Percentiles rank a stretch among this genome's conserved stretches.
phyloP scores from a whole-genome alignment of 2,329 filamentous ascomycete genomes.

The Alternaria metachromatica region DNA sequence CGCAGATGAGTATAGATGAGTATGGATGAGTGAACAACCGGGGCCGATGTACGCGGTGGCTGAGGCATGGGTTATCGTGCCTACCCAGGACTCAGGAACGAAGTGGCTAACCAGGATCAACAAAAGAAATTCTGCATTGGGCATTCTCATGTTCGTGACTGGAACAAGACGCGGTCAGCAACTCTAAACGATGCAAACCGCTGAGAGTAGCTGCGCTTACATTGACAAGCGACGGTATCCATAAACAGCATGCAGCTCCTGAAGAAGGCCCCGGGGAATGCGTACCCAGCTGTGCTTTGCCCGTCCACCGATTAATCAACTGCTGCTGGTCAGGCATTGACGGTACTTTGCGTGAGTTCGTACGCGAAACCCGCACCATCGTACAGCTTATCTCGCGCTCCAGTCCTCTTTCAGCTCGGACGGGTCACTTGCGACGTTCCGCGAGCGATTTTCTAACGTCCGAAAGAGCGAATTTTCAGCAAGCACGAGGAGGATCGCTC shows the following conservation, averaged over 20 bases:
- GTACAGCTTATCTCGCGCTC: neutral
- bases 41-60: neutral
- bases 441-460: constrained; percentile 28
- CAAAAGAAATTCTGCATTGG: neutral
- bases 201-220: constrained; percentile 17
- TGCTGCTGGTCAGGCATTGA: neutral
- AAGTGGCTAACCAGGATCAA: neutral
- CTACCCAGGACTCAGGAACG: neutral
- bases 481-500: constrained; percentile 15
- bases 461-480: constrained; percentile 7
- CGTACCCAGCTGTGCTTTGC: neutral
- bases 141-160: constrained; percentile 10
- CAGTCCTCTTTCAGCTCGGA: constrained; percentile 12
- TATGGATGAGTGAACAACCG: constrained; percentile 16
- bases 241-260: neutral
- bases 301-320: neutral
- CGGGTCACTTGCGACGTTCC: constrained; percentile 14
- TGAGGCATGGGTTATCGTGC: constrained; percentile 8
- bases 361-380: neutral
- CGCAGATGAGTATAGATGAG: neutral
- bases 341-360: neutral
- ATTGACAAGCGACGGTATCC: neutral
- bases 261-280: neutral
- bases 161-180: constrained; percentile 23
- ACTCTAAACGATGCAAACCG: constrained; percentile 18